These are phyloP conservation scores for Uronychia setigera DNA, from an alignment of 73 alveolate species.

Conservation along the genomic window DNA sequence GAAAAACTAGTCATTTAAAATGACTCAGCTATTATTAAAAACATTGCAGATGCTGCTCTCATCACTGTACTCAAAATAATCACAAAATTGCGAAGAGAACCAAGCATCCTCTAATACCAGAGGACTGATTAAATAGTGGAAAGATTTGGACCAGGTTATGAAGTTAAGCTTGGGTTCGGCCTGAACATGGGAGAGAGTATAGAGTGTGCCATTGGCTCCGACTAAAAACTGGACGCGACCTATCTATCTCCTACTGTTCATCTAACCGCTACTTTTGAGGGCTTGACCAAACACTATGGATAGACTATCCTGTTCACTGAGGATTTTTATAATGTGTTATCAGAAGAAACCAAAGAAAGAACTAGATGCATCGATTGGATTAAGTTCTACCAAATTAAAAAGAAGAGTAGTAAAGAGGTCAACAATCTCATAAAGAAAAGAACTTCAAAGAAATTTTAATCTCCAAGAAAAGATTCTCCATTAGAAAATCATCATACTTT, in stretches of 20 bases:
- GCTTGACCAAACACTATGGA: constrained; percentile 43
- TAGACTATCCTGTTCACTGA: constrained; percentile 30
- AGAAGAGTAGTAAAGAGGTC: too few relatives aligned
- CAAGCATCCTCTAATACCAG: constrained; percentile 20
- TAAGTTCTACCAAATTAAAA: not conserved
- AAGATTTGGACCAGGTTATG: constrained; percentile 49
- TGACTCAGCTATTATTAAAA: constrained; percentile 61
- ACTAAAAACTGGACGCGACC: constrained; percentile 22
- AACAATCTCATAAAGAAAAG: too few relatives aligned
- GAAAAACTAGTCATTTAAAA: constrained; percentile 53
- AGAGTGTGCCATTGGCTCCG: constrained; percentile 50
- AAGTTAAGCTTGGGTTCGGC: constrained; percentile 59
- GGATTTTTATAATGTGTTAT: not conserved
- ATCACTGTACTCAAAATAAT: constrained; percentile 86
- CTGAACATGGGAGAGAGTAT: constrained; percentile 31
- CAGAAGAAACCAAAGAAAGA: not conserved
- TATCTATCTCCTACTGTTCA: constrained; percentile 35
- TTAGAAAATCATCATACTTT: not conserved
- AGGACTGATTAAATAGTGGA: constrained; percentile 17
- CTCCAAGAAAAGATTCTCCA: not conserved
- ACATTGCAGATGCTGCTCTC: constrained; percentile 90
- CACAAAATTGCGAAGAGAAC: constrained; percentile 57
- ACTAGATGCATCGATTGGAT: constrained; percentile 21
- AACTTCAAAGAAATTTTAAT: too few relatives aligned
- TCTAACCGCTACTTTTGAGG: constrained; percentile 44